Evolutionary conservation across 2,329 filamentous ascomycete species (phyloP).

Genomic region (Alternaria sp.): DNA sequence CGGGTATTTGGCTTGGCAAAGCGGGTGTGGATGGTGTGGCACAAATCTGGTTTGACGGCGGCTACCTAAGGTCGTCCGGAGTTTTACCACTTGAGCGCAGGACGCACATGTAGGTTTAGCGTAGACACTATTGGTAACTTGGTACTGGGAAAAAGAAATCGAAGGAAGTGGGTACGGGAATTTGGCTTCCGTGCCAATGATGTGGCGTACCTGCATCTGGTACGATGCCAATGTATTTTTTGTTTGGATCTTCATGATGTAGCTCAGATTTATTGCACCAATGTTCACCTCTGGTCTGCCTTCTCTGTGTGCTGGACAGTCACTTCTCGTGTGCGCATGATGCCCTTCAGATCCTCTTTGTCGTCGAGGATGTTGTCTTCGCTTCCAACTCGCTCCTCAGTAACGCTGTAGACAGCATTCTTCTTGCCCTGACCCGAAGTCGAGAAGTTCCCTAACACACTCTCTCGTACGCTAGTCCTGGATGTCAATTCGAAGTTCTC

Average conservation of each 20-base stretch:
- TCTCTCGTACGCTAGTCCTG: background rate
- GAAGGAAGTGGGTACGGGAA: background rate
- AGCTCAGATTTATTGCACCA: background rate
- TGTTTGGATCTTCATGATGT: background rate
- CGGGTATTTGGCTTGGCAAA: conserved; percentile 27
- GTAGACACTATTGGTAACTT: background rate
- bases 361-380: background rate
- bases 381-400: background rate
- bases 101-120: background rate
- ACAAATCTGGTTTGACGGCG: background rate
- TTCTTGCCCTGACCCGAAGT: too few relatives aligned
- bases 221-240: conserved; percentile 11
- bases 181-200: background rate
- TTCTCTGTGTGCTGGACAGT: background rate
- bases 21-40: background rate
- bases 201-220: conserved; percentile 28
- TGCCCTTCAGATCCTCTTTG: background rate
- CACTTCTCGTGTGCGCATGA: background rate
- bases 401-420: background rate
- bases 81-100: background rate
- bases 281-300: background rate
- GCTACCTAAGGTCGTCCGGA: background rate
- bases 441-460: background rate
- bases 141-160: background rate
- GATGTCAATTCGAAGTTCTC: background rate